phyloP scores from a whole-genome alignment of 495 filamentous ascomycete species.

The Lindgomyces ingoldianus region DNA sequence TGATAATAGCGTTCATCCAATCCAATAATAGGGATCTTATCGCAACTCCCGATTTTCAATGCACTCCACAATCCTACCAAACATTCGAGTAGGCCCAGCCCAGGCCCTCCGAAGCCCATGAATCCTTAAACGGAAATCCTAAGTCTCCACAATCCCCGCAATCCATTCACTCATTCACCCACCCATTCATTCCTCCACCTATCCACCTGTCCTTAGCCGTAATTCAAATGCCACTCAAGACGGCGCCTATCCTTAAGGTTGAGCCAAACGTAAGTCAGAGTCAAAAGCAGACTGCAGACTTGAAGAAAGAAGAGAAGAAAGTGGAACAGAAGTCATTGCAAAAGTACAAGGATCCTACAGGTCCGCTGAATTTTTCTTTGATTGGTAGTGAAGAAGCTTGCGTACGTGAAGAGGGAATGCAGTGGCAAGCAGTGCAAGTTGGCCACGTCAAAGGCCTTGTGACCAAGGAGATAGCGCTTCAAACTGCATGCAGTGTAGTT shows the following conservation, averaged over 20 bases:
- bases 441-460: not conserved
- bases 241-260: not conserved
- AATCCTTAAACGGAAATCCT: too few relatives aligned
- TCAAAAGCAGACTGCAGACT: not conserved
- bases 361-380: not conserved
- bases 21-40: too few relatives aligned
- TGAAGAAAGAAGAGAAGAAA: not conserved
- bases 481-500: not conserved
- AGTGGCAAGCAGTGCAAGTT: not conserved
- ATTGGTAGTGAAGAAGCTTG: not conserved
- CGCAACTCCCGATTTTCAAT: too few relatives aligned
- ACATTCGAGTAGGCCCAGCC: not conserved
- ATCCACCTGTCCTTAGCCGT: too few relatives aligned
- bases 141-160: not conserved
- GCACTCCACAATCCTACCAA: not conserved
- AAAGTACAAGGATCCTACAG: not conserved
- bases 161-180: not conserved
- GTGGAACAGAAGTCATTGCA: not conserved
- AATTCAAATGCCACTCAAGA: not conserved
- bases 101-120: not conserved
- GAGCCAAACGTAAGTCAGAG: not conserved
- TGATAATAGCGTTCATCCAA: too few relatives aligned
- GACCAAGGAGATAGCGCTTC: not conserved
- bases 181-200: not conserved
- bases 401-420: not conserved